phyloP scores from a whole-genome alignment of 2,329 filamentous ascomycete genomes.

The Claviceps pusilla region DNA sequence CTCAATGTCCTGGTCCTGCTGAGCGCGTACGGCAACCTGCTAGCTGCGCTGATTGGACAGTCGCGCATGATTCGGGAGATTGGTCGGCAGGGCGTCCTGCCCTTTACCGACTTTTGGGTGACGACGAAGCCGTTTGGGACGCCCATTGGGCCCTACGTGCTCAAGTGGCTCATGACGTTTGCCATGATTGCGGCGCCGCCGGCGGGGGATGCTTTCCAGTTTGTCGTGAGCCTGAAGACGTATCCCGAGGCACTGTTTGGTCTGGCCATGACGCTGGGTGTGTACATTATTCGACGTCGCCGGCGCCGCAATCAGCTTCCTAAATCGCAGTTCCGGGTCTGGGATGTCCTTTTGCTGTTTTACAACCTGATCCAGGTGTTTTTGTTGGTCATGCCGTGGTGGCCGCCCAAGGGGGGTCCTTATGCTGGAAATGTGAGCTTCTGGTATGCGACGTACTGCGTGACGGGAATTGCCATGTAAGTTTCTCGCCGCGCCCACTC shows the following conservation, averaged over 20 bases:
- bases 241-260: constrained; percentile 47
- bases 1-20: constrained; percentile 43
- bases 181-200: constrained; percentile 47
- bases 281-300: constrained; percentile 41
- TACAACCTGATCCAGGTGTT: constrained; percentile 45
- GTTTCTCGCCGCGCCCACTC: constrained; percentile 14
- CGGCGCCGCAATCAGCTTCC: constrained; percentile 17
- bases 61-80: constrained; percentile 46
- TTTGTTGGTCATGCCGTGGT: constrained; percentile 57
- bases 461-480: constrained; percentile 49
- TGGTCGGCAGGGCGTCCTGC: constrained; percentile 45
- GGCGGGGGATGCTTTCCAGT: constrained; percentile 50
- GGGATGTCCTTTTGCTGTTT: constrained; percentile 43
- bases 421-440: constrained; percentile 54
- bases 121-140: constrained; percentile 50
- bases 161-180: constrained; percentile 42
- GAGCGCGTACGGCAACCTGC: constrained; percentile 43
- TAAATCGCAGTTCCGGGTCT: constrained; percentile 39
- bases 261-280: constrained; percentile 38
- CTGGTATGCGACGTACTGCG: constrained; percentile 57
- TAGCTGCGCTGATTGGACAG: constrained; percentile 38
- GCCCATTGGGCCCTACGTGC: constrained; percentile 40
- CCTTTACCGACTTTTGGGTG: constrained; percentile 46
- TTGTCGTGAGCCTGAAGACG: constrained; percentile 43
- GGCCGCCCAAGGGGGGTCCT: constrained; percentile 44